phyloP scores from a whole-genome alignment of 1,284 basidiomycete genomes.

The Melampsora larici-populina region DNA sequence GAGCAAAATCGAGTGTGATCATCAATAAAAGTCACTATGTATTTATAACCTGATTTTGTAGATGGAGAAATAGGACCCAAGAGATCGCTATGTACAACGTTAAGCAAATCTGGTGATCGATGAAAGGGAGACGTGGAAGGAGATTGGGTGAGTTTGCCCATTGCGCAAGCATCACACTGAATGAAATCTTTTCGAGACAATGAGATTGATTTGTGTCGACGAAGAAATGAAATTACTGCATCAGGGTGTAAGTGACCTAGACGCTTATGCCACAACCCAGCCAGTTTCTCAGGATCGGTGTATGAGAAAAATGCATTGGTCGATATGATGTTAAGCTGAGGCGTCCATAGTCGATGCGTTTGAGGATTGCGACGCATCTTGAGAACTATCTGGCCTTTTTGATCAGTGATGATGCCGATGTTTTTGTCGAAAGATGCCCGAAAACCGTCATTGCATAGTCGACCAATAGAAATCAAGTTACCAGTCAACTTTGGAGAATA shows the following conservation, averaged over 20 bases:
- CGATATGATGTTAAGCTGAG: too few species aligned
- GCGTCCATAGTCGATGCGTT: too few species aligned
- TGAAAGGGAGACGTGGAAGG: not conserved
- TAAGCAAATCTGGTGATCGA: not conserved
- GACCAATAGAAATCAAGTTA: not conserved
- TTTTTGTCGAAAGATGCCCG: not conserved
- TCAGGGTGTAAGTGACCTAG: too few species aligned
- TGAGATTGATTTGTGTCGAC: too few species aligned
- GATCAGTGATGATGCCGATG: not conserved
- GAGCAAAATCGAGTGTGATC: not conserved
- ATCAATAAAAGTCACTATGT: conserved; percentile 1
- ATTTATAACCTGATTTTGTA: not conserved
- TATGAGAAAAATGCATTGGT: too few species aligned
- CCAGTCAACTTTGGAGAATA: not conserved
- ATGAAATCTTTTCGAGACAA: too few species aligned
- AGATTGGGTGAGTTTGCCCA: not conserved
- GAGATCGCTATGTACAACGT: conserved; percentile 5
- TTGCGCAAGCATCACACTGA: too few species aligned
- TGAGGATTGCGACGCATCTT: not conserved
- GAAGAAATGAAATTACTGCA: too few species aligned
- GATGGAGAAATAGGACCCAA: not conserved
- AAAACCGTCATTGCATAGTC: not conserved
- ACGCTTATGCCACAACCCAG: too few species aligned
- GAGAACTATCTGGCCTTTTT: not conserved
- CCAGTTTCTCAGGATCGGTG: too few species aligned